Base-by-base conservation (phyloP, 2,329 filamentous ascomycete species). In the Sclerotinia borealis region DNA sequence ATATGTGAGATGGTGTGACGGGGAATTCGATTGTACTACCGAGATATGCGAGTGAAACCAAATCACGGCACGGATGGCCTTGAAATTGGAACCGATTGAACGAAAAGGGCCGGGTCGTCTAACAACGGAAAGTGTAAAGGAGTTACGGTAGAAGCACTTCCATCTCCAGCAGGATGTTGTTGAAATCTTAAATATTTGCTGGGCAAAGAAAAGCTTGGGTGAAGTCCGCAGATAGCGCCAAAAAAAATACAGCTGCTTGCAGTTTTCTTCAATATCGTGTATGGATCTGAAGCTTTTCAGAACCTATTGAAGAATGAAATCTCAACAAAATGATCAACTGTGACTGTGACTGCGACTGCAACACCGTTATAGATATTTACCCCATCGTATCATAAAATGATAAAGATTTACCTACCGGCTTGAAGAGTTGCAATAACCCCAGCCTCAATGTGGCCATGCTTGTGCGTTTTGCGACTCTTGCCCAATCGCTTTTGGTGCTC, bases 11-110 rank as follows among this genome's bases (percentile, higher is more conserved):
- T 58, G 51, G 54, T 47, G 43, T 36, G 41, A 15, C 34, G 45
- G 25, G 37, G 39, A 63, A 61, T 61, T 59, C 61, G 49, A 58
- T 64, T 50, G 65, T 60, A 47, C 58, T 39, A 62, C 37, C 39
- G 49, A 48, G 17, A 55, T 17, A 45, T 58, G 39, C 54, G 41
- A 36, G 59, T 22, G 15, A 31, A 41, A 54, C 50, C 37, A 54
- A 61, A 43, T 45, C 25, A 43, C 37, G 22, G 59, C 59, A 58
- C 54, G 39, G 54, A 17, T 58, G 39, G 41, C n/a, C 54, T 36
- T 25, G 29, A 25, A 58, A 34, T 45, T 58, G 54, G 39, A 58
- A 45, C 39, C 54, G 54, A 58, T 58, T 58, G 54, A 58, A 58
- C 39, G 10, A 34, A 47, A 56, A 43, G 54, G 54, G 19, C 54